Evolutionary conservation across 305 asterid species (phyloP).

Genomic region (Striga hermonthica): DNA sequence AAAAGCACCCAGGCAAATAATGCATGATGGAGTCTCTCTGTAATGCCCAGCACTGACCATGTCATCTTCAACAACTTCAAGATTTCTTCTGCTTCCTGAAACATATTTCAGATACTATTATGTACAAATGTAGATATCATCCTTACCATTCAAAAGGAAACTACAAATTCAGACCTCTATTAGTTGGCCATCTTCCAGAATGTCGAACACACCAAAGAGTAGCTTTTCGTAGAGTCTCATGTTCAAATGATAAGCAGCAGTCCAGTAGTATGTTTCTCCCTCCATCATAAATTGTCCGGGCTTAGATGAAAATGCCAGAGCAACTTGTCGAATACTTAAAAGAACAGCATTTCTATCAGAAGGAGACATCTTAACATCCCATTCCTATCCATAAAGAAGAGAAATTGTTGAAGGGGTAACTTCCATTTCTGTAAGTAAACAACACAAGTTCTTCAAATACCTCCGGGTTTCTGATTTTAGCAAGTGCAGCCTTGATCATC

Average conservation of each 20-base stretch:
- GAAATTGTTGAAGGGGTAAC: slow-evolving; percentile 30
- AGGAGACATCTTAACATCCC: slow-evolving; percentile 80
- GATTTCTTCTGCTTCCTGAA: slow-evolving; percentile 86
- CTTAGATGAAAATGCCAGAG: slow-evolving; percentile 54
- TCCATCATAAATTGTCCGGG: slow-evolving; percentile 73
- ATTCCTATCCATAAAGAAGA: slow-evolving; percentile 54
- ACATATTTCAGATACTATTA: slow-evolving; percentile 29
- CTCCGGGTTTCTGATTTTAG: slow-evolving; percentile 68
- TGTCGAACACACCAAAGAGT: slow-evolving; percentile 80
- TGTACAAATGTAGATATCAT: slow-evolving; percentile 6
- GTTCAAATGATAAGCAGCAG: slow-evolving; percentile 72
- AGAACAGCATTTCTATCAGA: slow-evolving; percentile 71
- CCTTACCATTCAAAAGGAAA: slow-evolving; percentile 17
- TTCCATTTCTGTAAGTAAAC: slow-evolving; percentile 23
- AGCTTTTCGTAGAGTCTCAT: slow-evolving; percentile 82
- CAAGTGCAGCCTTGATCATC: slow-evolving; percentile 50
- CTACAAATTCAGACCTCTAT: slow-evolving; percentile 59
- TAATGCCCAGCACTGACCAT: slow-evolving; percentile 88
- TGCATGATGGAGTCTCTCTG: slow-evolving; percentile 70
- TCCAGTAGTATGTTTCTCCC: slow-evolving; percentile 92
- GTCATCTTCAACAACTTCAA: slow-evolving; percentile 70
- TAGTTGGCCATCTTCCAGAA: slow-evolving; percentile 86
- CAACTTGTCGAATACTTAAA: slow-evolving; percentile 58
- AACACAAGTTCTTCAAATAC: slow-evolving; percentile 40
- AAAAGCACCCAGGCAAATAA: slow-evolving; percentile 89